These are phyloP conservation scores for Ganoderma sinense DNA, from an alignment of 1,284 basidiomycete species.

Conservation along the genomic window DNA sequence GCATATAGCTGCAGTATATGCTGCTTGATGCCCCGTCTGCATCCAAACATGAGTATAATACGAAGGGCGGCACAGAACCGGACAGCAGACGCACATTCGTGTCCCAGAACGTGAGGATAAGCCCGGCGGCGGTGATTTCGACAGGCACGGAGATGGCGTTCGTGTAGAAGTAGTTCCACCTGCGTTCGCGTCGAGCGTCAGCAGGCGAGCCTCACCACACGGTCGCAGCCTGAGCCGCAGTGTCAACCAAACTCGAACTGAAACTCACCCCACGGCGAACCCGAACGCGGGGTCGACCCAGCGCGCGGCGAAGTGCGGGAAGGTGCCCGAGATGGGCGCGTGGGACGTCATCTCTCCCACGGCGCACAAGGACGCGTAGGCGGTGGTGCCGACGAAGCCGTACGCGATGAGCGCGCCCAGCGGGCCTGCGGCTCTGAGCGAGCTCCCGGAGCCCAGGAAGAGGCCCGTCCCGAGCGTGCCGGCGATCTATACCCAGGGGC, in stretches of 20 bases:
- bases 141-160: slow-evolving; percentile 71
- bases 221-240: too few relatives aligned
- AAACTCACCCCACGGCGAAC: slow-evolving; percentile 56
- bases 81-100: slow-evolving; percentile 41
- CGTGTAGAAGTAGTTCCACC: slow-evolving; percentile 57
- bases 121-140: slow-evolving; percentile 80
- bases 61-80: too few relatives aligned
- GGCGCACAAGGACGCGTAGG: slow-evolving; percentile 70
- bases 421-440: slow-evolving; percentile 62
- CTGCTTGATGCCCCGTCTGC: slow-evolving; percentile 57
- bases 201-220: too few relatives aligned
- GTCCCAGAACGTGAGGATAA: slow-evolving; percentile 85
- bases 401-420: slow-evolving; percentile 70
- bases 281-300: slow-evolving; percentile 83
- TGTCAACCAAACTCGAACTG: too few relatives aligned
- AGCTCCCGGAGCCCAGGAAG: slow-evolving; percentile 83
- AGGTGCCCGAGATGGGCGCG: slow-evolving; percentile 77
- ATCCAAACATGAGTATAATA: not conserved
- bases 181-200: slow-evolving; percentile 5
- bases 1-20: slow-evolving; percentile 71
- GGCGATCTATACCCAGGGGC: slow-evolving; percentile 61
- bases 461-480: slow-evolving; percentile 82
- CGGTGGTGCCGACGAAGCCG: slow-evolving; percentile 64
- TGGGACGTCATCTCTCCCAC: slow-evolving; percentile 77
- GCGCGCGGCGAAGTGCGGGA: slow-evolving; percentile 74